phyloP scores from a whole-genome alignment of 2,329 filamentous ascomycete genomes.

The Malbranchea zuffiana region DNA sequence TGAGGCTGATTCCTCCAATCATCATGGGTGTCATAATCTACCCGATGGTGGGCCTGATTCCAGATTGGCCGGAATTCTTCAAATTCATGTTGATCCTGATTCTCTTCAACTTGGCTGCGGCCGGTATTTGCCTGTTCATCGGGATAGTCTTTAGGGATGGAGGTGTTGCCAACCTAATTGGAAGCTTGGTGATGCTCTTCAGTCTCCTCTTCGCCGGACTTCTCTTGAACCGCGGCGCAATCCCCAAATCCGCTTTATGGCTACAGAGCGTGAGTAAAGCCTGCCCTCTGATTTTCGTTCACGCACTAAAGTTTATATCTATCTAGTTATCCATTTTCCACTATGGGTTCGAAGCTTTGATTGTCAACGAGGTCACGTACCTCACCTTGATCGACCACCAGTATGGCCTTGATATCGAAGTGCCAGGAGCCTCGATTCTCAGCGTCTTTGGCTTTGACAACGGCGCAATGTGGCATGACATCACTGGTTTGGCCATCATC shows the following conservation, averaged over 20 bases:
- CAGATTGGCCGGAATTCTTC: constrained; percentile 72
- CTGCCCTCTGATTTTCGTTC: constrained; percentile 1
- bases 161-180: constrained; percentile 84
- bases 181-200: constrained; percentile 94
- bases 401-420: constrained; percentile 91
- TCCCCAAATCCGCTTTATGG: constrained; percentile 76
- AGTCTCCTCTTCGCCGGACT: constrained; percentile 89
- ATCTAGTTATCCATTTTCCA: constrained; percentile 90
- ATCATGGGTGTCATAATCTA: constrained; percentile 95
- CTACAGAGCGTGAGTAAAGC: constrained; percentile 57
- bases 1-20: constrained; percentile 87
- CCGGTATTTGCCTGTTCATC: constrained; percentile 88
- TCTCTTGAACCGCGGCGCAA: constrained; percentile 86
- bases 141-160: constrained; percentile 88
- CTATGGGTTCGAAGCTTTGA: constrained; percentile 89
- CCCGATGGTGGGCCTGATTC: constrained; percentile 88
- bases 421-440: constrained; percentile 85
- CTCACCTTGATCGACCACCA: constrained; percentile 86
- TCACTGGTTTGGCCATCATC: constrained; percentile 70
- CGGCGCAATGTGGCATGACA: constrained; percentile 71
- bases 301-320: constrained; percentile 22
- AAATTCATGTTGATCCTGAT: constrained; percentile 87
- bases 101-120: constrained; percentile 89
- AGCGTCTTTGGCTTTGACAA: constrained; percentile 94
- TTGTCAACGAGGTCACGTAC: constrained; percentile 92